A percentile compares a stretch with the other conserved stretches of the same genome.
Evolutionary conservation across 495 filamentous ascomycete species (phyloP).

Genomic region (Penicillium coprophilum): DNA sequence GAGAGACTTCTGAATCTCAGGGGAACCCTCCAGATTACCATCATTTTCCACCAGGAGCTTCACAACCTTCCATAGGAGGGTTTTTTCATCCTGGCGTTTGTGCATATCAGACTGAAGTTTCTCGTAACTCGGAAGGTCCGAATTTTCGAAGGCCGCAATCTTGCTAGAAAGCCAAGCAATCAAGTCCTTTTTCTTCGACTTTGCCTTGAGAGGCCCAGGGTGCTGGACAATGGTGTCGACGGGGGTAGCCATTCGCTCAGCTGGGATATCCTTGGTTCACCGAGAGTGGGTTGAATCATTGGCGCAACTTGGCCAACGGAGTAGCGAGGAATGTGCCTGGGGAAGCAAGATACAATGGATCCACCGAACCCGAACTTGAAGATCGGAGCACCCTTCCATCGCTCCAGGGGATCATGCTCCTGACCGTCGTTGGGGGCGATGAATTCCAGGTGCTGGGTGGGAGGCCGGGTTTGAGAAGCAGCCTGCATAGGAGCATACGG

Average conservation of each 20-base stretch:
- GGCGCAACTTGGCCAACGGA: constrained; percentile 67
- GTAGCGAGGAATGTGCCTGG: constrained; percentile 85
- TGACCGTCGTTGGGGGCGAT: constrained; percentile 76
- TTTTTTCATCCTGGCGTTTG: constrained; percentile 76
- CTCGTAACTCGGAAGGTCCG: constrained; percentile 49
- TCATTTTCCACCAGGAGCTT: constrained; percentile 81
- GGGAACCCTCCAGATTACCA: constrained; percentile 72
- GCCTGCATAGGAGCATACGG: constrained; percentile 37
- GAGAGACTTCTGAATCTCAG: constrained; percentile 69
- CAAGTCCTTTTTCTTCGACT: constrained; percentile 93
- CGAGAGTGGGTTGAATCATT: constrained; percentile 78
- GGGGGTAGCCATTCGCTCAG: constrained; percentile 68
- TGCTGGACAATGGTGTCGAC: constrained; percentile 73
- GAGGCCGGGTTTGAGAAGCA: constrained; percentile 29
- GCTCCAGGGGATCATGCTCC: constrained; percentile 70
- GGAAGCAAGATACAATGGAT: constrained; percentile 78
- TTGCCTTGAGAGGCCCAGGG: constrained; percentile 83
- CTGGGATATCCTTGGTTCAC: constrained; percentile 74
- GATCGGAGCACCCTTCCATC: constrained; percentile 88
- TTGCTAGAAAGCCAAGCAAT: constrained; percentile 75
- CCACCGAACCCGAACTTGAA: constrained; percentile 89
- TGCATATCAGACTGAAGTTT: constrained; percentile 53
- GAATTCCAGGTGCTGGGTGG: constrained; percentile 52
- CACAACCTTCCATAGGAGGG: constrained; percentile 86
- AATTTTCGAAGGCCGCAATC: constrained; percentile 68